Evolutionary conservation across 2,329 filamentous ascomycete genomes (phyloP), one percentile per base, ranked within the genome.

Genomic region (Rhynchosporium secalis): DNA sequence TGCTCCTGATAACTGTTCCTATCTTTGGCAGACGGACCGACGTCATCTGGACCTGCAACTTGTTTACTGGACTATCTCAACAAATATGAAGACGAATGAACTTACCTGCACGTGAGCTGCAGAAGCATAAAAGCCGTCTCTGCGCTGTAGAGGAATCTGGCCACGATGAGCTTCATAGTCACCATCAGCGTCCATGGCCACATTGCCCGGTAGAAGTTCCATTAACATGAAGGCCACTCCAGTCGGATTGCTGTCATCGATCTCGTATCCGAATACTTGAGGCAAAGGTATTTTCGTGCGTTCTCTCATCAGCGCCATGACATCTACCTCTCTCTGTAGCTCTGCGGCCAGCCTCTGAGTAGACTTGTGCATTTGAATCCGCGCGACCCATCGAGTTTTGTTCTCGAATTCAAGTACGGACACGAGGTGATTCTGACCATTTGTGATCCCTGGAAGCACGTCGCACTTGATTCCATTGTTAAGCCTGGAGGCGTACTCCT

Each of bases 361-460:
- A 47, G 20, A 47, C 45, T 47, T 47, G 20, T 47, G 20, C 45
- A 47, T 47, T 47, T 47, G 20, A 47, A 47, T 47, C 20, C 45
- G 20, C 12, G 8, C 45, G 20, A 47, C 20, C 45, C 45, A 47
- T 47, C 45, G 20, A 47, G 45, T 47, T 8, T 47, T 47, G 20
- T 47, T 47, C 20, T 47, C 45, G 45, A 47, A 47, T 28, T 47
- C 20, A 47, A 47, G 45, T 28, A 47, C n/a, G 8, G 5, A 47
- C 45, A 47, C 45, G 6, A 47, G 45, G 45, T 47, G 45, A 47
- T 47, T 46, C 43, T 46, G 43, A 46, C 43, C 43, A 46, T 46
- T 46, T 47, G 45, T 47, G 20, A 9, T 28, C 45, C 28, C 45
- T 47, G 20, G 20, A 15, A 47, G 20, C 20, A 47, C 45, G 3